Evolutionary conservation across 257 asterid genomes (phyloP), one percentile per base, ranked within the genome.

Genomic region (Scutellaria barbata): DNA sequence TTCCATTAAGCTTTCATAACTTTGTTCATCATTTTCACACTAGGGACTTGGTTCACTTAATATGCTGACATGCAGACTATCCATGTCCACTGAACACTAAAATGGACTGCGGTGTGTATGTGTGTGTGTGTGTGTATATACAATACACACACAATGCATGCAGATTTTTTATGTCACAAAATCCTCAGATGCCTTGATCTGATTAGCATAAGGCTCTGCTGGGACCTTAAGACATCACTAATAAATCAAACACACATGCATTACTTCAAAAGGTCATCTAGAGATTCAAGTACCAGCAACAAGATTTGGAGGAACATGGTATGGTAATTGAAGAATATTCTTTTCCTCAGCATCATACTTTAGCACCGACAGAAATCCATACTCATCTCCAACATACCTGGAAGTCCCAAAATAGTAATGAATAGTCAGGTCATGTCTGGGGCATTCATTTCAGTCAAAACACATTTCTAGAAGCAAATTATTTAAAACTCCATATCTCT

Each of bases 351-450:
- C 81, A 77, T 92, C 90, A 60, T 88, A 89, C 87, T 95, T 95
- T 78, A 89, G 80, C 82, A 84, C 90, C 45, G 95, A 92, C 74
- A 95, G 73, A 78, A 81, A 92, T 57, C 99, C 99, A 78, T 88
- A 89, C 85, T 92, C 99, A 71, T 95, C 98, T 18, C 99, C 97
- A 20, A 88, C 72, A 72, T 86, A 92, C 89, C 98, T 95, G 85
- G 47, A 73, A 65, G 57, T 53, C 66, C 71, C 81, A 81, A 17
- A 56, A 71, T 25, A 65, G 60, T 17, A 78, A 80, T 20, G 59
- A 70, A 63, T 47, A 61, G 43, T 75, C 55, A 81, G 75, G 67
- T 62, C 57, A 33, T 63, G 43, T 56, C 43, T 67, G 60, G 50
- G 46, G 76, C 58, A 64, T 45, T 65, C 12, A 58, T 61, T 63